Conservation (phyloP, 441 rosid species). For the Flueggea neowawraea region DNA sequence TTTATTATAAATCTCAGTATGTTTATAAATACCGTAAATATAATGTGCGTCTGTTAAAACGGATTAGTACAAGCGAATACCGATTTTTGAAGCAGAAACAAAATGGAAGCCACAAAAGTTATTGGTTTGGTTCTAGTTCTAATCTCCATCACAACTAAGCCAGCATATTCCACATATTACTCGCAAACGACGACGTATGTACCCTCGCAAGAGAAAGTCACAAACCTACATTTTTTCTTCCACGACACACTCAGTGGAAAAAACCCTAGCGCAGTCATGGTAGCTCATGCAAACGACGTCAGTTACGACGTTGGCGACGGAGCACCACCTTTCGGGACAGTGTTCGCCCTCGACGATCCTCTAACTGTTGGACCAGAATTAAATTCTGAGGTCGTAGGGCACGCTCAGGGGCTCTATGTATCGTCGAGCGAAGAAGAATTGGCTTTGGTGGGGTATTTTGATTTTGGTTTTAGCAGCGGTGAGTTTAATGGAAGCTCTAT, state of each 20-base stretch:
- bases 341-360: conserved; percentile 33
- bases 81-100: no score
- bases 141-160: not conserved
- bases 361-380: conserved; percentile 37
- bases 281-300: conserved; percentile 26
- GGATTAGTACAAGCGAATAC: no score
- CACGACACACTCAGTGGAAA: conserved; percentile 36
- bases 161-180: conserved; percentile 8
- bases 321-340: conserved; percentile 25
- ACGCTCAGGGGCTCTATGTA: conserved; percentile 42
- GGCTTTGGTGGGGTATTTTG: conserved; percentile 30
- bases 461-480: conserved; percentile 38
- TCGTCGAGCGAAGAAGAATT: conserved; percentile 19
- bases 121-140: not conserved
- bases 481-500: conserved; percentile 43
- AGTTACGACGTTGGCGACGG: not conserved
- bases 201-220: conserved; percentile 16
- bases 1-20: no score
- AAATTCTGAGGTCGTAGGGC: conserved; percentile 33
- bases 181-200: conserved; percentile 7
- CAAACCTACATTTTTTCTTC: conserved; percentile 40
- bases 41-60: no score
- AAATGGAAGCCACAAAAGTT: no score
- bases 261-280: conserved; percentile 30
- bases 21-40: no score